A percentile compares a stretch with the other conserved stretches of the same genome.
Evolutionary conservation across 345 rosid species (phyloP).

Genomic region (Melaleuca quinquenervia): DNA sequence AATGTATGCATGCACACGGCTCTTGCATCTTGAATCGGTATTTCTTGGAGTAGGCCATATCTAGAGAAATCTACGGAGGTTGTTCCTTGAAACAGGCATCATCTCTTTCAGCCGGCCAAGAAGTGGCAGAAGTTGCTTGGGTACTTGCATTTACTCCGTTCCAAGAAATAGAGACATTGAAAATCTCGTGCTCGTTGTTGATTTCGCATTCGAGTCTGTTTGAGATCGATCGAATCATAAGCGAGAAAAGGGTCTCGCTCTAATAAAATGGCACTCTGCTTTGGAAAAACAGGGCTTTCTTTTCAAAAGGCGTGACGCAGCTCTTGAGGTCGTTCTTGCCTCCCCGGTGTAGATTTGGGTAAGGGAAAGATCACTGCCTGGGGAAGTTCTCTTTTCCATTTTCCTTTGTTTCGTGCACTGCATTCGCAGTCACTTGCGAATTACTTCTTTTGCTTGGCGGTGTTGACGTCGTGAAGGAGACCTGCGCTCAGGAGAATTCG

Average conservation of each 20-base stretch:
- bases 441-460: neutral
- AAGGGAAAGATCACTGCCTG: neutral
- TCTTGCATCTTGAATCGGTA: neutral
- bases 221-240: fast-evolving
- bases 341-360: neutral
- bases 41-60: neutral
- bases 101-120: neutral
- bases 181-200: too few species aligned
- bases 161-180: neutral
- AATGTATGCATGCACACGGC: neutral
- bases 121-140: neutral
- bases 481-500: neutral
- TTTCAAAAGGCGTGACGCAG: neutral
- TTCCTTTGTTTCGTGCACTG: neutral
- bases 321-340: neutral
- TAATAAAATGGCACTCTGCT: neutral
- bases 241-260: neutral
- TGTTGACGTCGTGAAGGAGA: neutral
- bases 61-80: neutral
- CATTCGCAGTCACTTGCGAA: neutral
- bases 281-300: neutral
- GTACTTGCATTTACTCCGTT: neutral
- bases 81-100: neutral
- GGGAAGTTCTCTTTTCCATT: neutral
- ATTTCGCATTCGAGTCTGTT: neutral